Percentiles rank a stretch among this genome's conserved stretches.
phyloP scores from a whole-genome alignment of 208 protist genomes.

The Acanthamoeba lugdunensis region DNA sequence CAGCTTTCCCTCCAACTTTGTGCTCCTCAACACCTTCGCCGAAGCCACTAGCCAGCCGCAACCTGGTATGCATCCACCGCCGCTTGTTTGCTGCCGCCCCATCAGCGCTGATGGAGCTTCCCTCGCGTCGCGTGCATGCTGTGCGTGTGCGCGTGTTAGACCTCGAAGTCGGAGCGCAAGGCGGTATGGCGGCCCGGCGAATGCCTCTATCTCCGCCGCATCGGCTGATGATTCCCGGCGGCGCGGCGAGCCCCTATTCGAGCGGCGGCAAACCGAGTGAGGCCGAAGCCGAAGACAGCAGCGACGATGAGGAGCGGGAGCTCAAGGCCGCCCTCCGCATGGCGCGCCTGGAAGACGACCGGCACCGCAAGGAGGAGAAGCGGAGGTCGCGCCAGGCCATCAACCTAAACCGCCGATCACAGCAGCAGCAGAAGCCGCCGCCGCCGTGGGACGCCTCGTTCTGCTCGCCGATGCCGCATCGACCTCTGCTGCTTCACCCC shows the following conservation, averaged over 20 bases:
- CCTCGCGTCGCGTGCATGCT: no score
- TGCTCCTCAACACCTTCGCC: not conserved
- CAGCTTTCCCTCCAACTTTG: conserved; percentile 14
- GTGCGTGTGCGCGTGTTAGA: not conserved
- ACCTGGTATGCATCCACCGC: not conserved
- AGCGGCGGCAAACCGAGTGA: not conserved
- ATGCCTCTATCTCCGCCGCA: not conserved
- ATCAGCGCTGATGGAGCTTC: no score
- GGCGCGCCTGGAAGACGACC: not conserved
- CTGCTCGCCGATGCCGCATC: not conserved
- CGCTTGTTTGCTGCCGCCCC: not conserved
- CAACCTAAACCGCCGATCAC: not conserved
- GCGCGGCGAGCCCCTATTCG: not conserved
- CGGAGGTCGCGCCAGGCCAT: not conserved
- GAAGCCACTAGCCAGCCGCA: not conserved
- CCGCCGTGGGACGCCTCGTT: not conserved
- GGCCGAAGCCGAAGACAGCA: not conserved
- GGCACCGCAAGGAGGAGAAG: conserved; percentile 10
- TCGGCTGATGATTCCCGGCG: not conserved
- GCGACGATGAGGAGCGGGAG: not conserved
- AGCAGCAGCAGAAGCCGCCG: not conserved
- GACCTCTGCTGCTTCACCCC: not conserved
- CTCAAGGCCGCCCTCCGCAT: not conserved
- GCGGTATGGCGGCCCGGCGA: no score
- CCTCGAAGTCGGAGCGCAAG: not conserved